Base-by-base conservation (phyloP, 2,329 filamentous ascomycete species). In the Periconia digitata region DNA sequence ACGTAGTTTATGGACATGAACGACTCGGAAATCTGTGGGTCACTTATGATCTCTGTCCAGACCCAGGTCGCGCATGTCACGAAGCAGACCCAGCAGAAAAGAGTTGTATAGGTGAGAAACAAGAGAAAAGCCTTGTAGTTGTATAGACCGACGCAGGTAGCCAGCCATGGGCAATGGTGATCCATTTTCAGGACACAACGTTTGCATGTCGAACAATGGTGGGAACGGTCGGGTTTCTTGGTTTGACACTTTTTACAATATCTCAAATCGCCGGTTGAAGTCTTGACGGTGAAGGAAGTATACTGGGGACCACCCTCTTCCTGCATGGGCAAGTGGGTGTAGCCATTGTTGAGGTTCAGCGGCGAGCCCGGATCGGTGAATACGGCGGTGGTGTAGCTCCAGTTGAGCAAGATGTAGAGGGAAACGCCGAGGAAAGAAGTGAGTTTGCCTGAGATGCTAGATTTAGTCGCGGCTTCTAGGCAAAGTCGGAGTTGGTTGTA, bases 101-200 rank as follows among this genome's bases (percentile, higher is more conserved):
- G 53, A 3, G 87, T 89, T 0, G 89, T 90, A 71, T 99, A 97
- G 47, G 92, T 82, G 21, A 99, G 79, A 70, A 97, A 99, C 3
- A 97, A 80, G 44, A 99, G 71, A 68, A 99, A 99, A 0, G 92
- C 82, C 74, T 99, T 99, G 79, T 96, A 95, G 74, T 99, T 99
- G 66, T 84, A 85, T 55, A 99, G 77, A 17, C 94, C 94, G 50
- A 99, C 89, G 72, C 94, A 99, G 3, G 90, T 96, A 22, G 94
- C 92, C 42, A 99, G 81, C 94, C 94, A 99, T 15, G 94, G 94
- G 70, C 94, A 99, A 75, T 99, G 94, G 72, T 99, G 94, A 69
- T 99, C 94, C 94, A 99, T 99, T 79, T 99, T 99, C 71, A 99
- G 79, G 21, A 99, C 92, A 71, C 94, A 99, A 64, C 88, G 87